Percentiles rank a stretch among this genome's conserved stretches.
These are phyloP conservation scores for Pseudomassariella vexata DNA, from an alignment of 2,329 filamentous ascomycete genomes.

Conservation along the genomic window DNA sequence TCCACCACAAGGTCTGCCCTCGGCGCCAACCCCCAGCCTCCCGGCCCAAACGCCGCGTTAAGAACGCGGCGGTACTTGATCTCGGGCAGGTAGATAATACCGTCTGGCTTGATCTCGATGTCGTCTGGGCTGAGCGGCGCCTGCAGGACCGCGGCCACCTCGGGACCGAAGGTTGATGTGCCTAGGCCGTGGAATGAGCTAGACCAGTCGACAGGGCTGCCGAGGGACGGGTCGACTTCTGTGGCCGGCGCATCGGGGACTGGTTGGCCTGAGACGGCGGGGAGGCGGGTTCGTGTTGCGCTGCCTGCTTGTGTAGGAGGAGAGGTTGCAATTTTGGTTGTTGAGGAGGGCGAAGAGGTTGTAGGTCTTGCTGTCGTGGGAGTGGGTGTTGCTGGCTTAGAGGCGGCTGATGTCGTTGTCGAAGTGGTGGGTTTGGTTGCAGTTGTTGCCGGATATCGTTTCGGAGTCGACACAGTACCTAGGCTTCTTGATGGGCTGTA, in stretches of 20 bases:
- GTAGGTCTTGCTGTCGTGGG: constrained; percentile 5
- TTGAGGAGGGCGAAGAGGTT: constrained; percentile 9
- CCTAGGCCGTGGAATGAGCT: constrained; percentile 78
- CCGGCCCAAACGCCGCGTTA: constrained; percentile 87
- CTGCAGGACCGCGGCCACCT: constrained; percentile 64
- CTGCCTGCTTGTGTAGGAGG: constrained; percentile 5
- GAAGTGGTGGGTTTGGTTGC: constrained; percentile 10
- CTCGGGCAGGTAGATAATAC: constrained; percentile 92
- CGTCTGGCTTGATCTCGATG: constrained; percentile 96
- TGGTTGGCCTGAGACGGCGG: constrained; percentile 20
- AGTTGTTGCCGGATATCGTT: constrained; percentile 6
- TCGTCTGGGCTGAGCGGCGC: constrained; percentile 64
- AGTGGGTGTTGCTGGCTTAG: constrained; percentile 9
- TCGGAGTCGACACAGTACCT: constrained; percentile 4
- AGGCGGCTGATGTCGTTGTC: constrained; percentile 1
- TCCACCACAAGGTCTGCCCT: constrained; percentile 80
- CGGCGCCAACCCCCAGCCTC: constrained; percentile 91
- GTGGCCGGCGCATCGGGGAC: constrained; percentile 19
- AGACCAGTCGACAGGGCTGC: constrained; percentile 64
- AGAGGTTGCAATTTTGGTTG: constrained; percentile 6
- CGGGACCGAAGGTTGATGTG: constrained; percentile 61
- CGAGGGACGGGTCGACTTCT: constrained; percentile 3
- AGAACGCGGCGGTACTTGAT: constrained; percentile 94
- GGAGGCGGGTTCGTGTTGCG: constrained; percentile 15
- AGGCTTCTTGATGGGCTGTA: not conserved